Evolutionary conservation across 1,139 yeast species (phyloP).

Genomic region (Kodamaea sp.): DNA sequence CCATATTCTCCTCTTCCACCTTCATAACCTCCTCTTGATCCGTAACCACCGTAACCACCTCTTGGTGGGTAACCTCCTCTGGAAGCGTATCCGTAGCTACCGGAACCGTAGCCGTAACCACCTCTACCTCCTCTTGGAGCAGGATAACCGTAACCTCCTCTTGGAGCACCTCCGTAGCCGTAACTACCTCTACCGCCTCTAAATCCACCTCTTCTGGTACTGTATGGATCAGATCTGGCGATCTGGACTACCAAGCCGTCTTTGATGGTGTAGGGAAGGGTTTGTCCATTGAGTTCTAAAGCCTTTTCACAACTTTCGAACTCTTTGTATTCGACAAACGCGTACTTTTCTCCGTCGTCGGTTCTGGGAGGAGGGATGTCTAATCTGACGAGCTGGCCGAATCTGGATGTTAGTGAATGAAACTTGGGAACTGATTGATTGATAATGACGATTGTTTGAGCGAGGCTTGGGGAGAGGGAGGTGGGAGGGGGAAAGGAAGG

Average conservation of each 20-base stretch:
- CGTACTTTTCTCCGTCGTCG: conserved; percentile 64
- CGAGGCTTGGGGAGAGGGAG: background rate
- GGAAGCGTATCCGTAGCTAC: conserved; percentile 15
- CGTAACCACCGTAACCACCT: conserved; percentile 17
- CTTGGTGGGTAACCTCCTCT: conserved; percentile 18
- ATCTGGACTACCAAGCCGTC: conserved; percentile 54
- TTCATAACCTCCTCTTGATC: conserved; percentile 9
- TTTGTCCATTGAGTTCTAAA: conserved; percentile 50
- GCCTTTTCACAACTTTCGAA: conserved; percentile 65
- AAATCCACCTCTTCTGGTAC: conserved; percentile 32
- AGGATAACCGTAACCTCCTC: conserved; percentile 21
- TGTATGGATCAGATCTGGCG: conserved; percentile 58
- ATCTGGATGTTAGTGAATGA: conserved; percentile 36
- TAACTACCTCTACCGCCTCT: conserved; percentile 27
- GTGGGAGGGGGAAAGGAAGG: conserved; percentile 10
- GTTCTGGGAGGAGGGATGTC: conserved; percentile 72
- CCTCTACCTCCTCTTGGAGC: conserved; percentile 20
- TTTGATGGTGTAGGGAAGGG: conserved; percentile 37
- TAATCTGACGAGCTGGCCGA: conserved; percentile 64
- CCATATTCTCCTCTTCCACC: conserved; percentile 18
- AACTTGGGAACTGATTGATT: conserved; percentile 1
- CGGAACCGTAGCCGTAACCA: conserved; percentile 7
- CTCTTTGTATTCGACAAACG: conserved; percentile 70
- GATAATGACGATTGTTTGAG: background rate
- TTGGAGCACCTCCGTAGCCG: conserved; percentile 12